phyloP scores from a whole-genome alignment of 108 stramenopile species.

The Skeletonema marinoi region DNA sequence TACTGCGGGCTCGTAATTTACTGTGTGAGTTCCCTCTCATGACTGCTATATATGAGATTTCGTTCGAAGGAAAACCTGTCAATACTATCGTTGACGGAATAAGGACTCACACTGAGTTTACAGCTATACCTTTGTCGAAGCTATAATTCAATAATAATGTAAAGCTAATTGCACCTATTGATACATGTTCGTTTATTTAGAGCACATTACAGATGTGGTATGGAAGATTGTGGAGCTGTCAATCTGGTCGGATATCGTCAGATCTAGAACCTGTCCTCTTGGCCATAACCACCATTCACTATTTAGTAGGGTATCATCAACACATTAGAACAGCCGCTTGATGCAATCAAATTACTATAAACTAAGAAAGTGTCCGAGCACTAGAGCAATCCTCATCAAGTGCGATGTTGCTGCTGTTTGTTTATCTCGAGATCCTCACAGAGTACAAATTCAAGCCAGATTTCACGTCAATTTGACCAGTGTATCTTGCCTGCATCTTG shows the following conservation, averaged over 20 bases:
- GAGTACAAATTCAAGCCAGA: constrained; percentile 9
- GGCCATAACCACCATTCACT: too few relatives aligned
- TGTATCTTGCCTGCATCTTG: not conserved
- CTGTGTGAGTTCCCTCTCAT: constrained; percentile 87
- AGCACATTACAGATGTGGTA: too few relatives aligned
- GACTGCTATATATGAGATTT: constrained; percentile 81
- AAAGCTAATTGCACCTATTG: too few relatives aligned
- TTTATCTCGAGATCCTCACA: not conserved
- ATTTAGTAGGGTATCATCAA: too few relatives aligned
- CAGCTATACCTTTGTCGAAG: not conserved
- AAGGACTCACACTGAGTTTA: not conserved
- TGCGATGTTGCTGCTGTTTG: not conserved
- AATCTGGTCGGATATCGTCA: not conserved
- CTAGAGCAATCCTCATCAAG: not conserved
- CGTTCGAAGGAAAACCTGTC: constrained; percentile 69
- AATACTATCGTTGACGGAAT: constrained; percentile 61
- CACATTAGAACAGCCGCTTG: too few relatives aligned
- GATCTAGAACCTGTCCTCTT: too few relatives aligned
- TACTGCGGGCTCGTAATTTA: constrained; percentile 66
- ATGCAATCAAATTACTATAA: too few relatives aligned
- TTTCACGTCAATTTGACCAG: not conserved
- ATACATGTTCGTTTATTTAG: too few relatives aligned
- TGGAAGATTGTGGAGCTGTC: not conserved
- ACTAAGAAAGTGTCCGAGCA: too few relatives aligned
- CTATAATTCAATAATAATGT: not conserved